Evolutionary conservation across 805 yeast genomes (phyloP).

Genomic region (Barnettozyma pratensis): DNA sequence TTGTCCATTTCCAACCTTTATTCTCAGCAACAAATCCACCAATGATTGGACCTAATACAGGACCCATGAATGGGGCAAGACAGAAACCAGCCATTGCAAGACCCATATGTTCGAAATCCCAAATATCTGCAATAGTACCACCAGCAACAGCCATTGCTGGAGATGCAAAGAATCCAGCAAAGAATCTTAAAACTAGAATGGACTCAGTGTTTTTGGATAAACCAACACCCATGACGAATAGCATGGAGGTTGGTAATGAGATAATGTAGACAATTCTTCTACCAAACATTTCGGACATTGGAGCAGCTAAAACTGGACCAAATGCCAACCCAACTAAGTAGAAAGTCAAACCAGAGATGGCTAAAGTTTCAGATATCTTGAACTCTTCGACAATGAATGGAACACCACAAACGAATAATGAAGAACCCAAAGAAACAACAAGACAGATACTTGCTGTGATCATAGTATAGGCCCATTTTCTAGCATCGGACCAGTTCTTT

Average conservation of each 20-base stretch:
- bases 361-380: conserved; percentile 54
- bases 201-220: conserved; percentile 54
- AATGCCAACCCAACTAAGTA: conserved; percentile 66
- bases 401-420: conserved; percentile 62
- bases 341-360: conserved; percentile 62
- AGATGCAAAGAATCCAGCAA: conserved; percentile 71
- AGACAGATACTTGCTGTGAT: conserved; percentile 60
- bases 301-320: conserved; percentile 70
- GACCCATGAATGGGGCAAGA: conserved; percentile 76
- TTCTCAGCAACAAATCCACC: conserved; percentile 62
- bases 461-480: conserved; percentile 63
- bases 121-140: conserved; percentile 77
- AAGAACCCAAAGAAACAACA: conserved; percentile 71
- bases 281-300: conserved; percentile 66
- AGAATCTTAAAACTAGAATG: conserved; percentile 63
- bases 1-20: conserved; percentile 66
- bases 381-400: conserved; percentile 45
- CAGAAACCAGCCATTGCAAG: conserved; percentile 77
- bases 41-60: conserved; percentile 69
- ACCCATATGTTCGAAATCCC: conserved; percentile 61
- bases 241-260: conserved; percentile 62
- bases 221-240: conserved; percentile 72
- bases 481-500: conserved; percentile 59
- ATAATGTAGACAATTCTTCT: conserved; percentile 54
- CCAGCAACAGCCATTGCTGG: conserved; percentile 84